Percentiles rank a stretch among this genome's conserved stretches.
phyloP scores from a whole-genome alignment of 345 rosid genomes.

The Trapa incisa region DNA sequence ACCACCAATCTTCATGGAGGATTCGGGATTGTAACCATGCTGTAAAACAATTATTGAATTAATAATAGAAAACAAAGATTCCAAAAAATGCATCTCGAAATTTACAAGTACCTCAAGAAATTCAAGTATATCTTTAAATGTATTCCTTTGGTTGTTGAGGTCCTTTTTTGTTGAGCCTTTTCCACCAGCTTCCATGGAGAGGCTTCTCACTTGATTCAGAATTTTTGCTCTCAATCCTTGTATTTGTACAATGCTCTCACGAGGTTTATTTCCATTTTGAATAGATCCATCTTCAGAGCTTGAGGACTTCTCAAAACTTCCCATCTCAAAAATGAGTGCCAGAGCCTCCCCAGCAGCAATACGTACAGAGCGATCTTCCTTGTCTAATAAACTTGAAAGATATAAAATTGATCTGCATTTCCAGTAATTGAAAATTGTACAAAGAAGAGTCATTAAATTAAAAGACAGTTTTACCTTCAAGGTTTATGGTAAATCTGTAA shows the following conservation, averaged over 20 bases:
- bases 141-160: constrained; percentile 69
- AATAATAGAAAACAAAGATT: not conserved
- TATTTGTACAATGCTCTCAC: constrained; percentile 33
- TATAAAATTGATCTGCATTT: constrained; percentile 63
- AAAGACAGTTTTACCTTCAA: not conserved
- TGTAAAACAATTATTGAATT: constrained; percentile 10
- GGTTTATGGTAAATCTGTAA: not conserved
- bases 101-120: constrained; percentile 46
- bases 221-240: constrained; percentile 62
- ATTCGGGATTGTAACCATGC: constrained; percentile 54
- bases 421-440: no score
- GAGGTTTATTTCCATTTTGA: constrained; percentile 38
- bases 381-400: constrained; percentile 59
- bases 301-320: constrained; percentile 55
- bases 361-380: constrained; percentile 79
- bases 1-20: constrained; percentile 60
- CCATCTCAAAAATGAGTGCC: constrained; percentile 66
- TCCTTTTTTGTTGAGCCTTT: constrained; percentile 90
- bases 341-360: constrained; percentile 94
- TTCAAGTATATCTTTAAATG: constrained; percentile 70
- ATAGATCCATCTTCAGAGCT: constrained; percentile 23
- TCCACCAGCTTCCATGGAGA: constrained; percentile 84
- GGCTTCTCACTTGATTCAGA: constrained; percentile 56
- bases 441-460: not conserved
- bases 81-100: not conserved